Conservation (phyloP, 2,329 filamentous ascomycete genomes). For the Hymenoscyphus salicellus region DNA sequence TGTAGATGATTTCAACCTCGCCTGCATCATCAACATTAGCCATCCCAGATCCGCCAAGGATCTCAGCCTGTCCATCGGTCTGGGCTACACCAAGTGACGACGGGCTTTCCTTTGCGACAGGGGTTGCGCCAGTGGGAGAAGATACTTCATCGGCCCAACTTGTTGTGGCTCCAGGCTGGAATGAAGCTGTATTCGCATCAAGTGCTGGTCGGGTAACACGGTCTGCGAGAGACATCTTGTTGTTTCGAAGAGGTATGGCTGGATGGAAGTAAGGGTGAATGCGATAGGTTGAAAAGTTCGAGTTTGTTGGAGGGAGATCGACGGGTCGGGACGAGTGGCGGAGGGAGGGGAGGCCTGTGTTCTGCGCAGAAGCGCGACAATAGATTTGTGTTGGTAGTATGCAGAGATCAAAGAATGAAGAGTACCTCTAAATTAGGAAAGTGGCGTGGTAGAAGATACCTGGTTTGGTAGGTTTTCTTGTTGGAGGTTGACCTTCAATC, state of each 20-base stretch:
- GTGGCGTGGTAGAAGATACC: neutral
- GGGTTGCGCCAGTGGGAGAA: constrained; percentile 24
- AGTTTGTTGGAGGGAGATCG: neutral
- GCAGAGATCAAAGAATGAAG: neutral
- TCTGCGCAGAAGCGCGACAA: neutral
- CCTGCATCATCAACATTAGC: constrained; percentile 69
- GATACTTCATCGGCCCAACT: constrained; percentile 44
- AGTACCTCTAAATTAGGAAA: neutral
- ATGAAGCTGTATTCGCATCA: constrained; percentile 18
- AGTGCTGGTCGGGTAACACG: constrained; percentile 44
- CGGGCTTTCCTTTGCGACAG: constrained; percentile 11
- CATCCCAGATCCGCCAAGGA: constrained; percentile 47
- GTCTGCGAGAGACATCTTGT: constrained; percentile 41
- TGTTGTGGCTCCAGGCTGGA: constrained; percentile 21
- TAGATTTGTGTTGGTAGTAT: neutral
- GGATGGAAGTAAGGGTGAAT: too few relatives aligned
- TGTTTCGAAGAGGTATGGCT: too few relatives aligned
- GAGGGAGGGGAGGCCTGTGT: neutral
- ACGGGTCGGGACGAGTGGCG: neutral
- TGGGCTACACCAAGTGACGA: constrained; percentile 32
- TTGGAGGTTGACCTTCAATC: too few relatives aligned
- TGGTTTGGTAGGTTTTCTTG: too few relatives aligned
- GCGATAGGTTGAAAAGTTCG: too few relatives aligned
- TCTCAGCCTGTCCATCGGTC: constrained; percentile 45
- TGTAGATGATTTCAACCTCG: constrained; percentile 88